A percentile compares a stretch with the other conserved stretches of the same genome.
Evolutionary conservation across 345 rosid genomes (phyloP).

Genomic region (Salix caprea): DNA sequence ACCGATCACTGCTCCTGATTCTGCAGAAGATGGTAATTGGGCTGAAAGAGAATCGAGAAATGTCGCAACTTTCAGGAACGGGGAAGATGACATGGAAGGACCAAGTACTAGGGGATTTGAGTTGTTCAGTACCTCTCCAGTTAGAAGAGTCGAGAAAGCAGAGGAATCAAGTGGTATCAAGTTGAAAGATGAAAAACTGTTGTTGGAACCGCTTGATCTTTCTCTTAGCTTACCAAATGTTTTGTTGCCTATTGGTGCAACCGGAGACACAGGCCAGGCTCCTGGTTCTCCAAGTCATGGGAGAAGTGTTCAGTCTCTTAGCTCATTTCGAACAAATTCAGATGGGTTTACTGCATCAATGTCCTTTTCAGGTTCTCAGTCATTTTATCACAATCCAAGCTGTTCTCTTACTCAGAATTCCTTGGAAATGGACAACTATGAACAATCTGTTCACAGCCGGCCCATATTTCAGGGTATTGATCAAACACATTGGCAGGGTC

Average conservation of each 20-base stretch:
- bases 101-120: constrained; percentile 85
- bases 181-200: constrained; percentile 56
- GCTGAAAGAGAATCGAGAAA: constrained; percentile 40
- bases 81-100: constrained; percentile 60
- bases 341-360: constrained; percentile 86
- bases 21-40: constrained; percentile 36
- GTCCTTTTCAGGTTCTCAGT: constrained; percentile 93
- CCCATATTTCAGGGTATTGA: constrained; percentile 85
- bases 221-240: constrained; percentile 93
- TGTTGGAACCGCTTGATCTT: constrained; percentile 79
- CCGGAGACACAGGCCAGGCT: constrained; percentile 35
- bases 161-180: constrained; percentile 42
- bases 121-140: constrained; percentile 75
- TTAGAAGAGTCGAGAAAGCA: constrained; percentile 44
- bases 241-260: constrained; percentile 67
- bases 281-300: constrained; percentile 75
- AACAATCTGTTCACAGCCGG: constrained; percentile 95
- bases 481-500: constrained; percentile 53
- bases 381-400: constrained; percentile 91
- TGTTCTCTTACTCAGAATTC: constrained; percentile 91
- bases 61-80: constrained; percentile 18
- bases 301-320: constrained; percentile 74
- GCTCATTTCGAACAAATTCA: constrained; percentile 66
- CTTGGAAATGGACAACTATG: constrained; percentile 56
- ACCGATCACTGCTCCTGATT: constrained; percentile 25